Conservation (phyloP, 164 flowering plant species). For the Kingdonia uniflora region DNA sequence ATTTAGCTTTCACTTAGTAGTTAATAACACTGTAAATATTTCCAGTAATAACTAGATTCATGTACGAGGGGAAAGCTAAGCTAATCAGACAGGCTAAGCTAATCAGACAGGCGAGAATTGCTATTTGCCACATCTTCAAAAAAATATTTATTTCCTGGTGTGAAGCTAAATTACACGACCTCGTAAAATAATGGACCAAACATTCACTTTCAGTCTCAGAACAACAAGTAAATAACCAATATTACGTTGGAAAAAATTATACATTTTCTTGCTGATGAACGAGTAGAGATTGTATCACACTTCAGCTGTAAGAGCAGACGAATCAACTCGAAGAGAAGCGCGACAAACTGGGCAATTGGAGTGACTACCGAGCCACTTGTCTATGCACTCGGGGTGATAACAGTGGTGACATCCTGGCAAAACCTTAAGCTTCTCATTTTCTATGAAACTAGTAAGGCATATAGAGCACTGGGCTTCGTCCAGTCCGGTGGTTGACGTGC, state of each 20-base stretch:
- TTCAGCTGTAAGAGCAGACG: not conserved
- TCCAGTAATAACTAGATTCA: no score
- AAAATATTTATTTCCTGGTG: no score
- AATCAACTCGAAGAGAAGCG: slow-evolving; percentile 26
- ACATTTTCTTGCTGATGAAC: not conserved
- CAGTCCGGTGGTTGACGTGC: slow-evolving; percentile 3
- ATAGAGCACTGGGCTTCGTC: slow-evolving; percentile 51
- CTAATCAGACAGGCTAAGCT: no score
- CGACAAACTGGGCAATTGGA: slow-evolving; percentile 82
- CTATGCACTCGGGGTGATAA: slow-evolving; percentile 67
- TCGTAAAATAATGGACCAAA: no score
- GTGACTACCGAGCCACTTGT: slow-evolving; percentile 53
- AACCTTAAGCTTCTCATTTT: slow-evolving; percentile 55
- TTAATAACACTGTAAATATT: no score
- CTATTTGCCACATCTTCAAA: no score
- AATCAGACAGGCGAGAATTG: no score
- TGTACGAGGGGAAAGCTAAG: not conserved
- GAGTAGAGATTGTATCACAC: not conserved
- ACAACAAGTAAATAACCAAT: not conserved
- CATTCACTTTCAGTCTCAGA: not conserved
- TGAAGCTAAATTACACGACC: no score
- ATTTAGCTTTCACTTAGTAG: no score
- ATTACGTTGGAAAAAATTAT: no score
- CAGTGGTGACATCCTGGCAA: slow-evolving; percentile 57
- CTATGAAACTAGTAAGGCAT: slow-evolving; percentile 44